Percentiles rank a stretch among this genome's conserved stretches.
phyloP scores from a whole-genome alignment of 371 early-diverging fungal species.

The Choanephora cucurbitarum region DNA sequence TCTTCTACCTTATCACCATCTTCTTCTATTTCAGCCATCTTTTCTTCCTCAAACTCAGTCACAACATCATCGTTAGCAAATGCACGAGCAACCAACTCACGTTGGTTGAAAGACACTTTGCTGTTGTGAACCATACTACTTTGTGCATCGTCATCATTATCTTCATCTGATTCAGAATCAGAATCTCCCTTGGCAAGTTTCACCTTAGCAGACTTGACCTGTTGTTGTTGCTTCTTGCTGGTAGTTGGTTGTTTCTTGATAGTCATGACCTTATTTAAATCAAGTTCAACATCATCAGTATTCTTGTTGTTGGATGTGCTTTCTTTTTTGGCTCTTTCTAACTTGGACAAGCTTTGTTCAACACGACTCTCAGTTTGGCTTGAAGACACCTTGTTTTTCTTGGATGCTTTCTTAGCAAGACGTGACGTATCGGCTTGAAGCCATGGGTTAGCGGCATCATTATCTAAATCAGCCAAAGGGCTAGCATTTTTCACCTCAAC shows the following conservation, averaged over 20 bases:
- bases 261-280: constrained; percentile 28
- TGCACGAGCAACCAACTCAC: constrained; percentile 88
- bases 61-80: constrained; percentile 93
- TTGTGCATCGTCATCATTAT: constrained; percentile 36
- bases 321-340: constrained; percentile 52
- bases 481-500: constrained; percentile 44
- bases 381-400: constrained; percentile 50
- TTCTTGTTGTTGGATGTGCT: constrained; percentile 45
- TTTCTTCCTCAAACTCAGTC: constrained; percentile 89
- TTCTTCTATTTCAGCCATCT: constrained; percentile 63
- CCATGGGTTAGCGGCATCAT: constrained; percentile 64
- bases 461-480: constrained; percentile 30
- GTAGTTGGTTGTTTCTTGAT: constrained; percentile 8
- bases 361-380: constrained; percentile 55
- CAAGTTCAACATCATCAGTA: constrained; percentile 56
- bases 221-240: not conserved
- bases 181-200: constrained; percentile 23
- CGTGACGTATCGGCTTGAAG: constrained; percentile 53
- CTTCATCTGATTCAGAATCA: constrained; percentile 18
- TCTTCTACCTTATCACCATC: constrained; percentile 81
- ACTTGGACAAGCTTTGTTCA: constrained; percentile 61
- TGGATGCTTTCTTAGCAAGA: constrained; percentile 58
- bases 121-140: constrained; percentile 51
- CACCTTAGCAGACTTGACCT: constrained; percentile 16
- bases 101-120: constrained; percentile 69